Evolutionary conservation across 2,329 filamentous ascomycete genomes (phyloP).

Genomic region (Diaporthe caulivora): DNA sequence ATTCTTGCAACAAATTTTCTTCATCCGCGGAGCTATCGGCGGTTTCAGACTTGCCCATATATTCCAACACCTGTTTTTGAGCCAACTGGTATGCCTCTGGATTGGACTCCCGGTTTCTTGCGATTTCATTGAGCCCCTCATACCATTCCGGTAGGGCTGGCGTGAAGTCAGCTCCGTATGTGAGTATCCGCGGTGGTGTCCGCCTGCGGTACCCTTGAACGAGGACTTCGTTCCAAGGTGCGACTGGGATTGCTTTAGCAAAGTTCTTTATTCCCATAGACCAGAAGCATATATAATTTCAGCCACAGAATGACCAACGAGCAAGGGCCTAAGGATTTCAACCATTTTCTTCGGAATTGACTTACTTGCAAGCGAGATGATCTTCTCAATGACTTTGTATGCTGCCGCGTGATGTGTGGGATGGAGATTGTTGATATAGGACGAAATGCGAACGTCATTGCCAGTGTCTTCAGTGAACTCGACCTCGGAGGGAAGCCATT

Average conservation of each 20-base stretch:
- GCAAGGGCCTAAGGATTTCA: no score
- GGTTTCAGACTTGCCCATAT: background rate
- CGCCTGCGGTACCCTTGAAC: background rate
- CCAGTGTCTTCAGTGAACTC: slow-evolving; percentile 49
- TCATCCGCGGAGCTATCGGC: background rate
- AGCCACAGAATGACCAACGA: background rate
- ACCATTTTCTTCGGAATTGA: background rate
- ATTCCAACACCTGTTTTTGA: background rate
- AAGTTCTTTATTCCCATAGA: background rate
- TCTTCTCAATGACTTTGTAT: slow-evolving; percentile 52
- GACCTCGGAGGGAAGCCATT: slow-evolving; percentile 65
- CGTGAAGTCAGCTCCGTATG: background rate
- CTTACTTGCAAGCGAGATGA: slow-evolving; percentile 48
- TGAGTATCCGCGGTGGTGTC: slow-evolving; percentile 4
- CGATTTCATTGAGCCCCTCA: background rate
- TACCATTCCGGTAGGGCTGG: background rate
- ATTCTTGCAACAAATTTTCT: slow-evolving; percentile 33
- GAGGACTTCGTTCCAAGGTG: slow-evolving; percentile 54
- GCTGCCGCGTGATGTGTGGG: slow-evolving; percentile 53
- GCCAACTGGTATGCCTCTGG: background rate
- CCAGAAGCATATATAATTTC: no score
- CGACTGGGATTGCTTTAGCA: slow-evolving; percentile 44
- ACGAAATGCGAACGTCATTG: slow-evolving; percentile 55
- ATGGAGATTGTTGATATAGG: slow-evolving; percentile 68
- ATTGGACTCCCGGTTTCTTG: background rate